phyloP scores from a whole-genome alignment of 805 yeast species.

The Starmerella roubikii region DNA sequence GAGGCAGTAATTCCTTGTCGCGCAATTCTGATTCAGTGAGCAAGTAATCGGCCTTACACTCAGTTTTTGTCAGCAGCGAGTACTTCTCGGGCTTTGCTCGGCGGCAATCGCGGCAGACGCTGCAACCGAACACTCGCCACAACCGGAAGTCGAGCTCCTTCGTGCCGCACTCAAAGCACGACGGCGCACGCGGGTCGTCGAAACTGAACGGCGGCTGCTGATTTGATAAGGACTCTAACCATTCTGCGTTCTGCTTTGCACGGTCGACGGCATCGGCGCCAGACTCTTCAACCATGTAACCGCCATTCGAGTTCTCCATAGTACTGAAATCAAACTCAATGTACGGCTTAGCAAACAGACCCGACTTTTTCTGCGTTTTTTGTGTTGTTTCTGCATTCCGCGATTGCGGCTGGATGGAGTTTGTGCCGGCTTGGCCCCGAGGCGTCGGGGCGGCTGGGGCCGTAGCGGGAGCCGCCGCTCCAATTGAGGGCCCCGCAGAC shows the following conservation, averaged over 20 bases:
- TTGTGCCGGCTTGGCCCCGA: conserved; percentile 2
- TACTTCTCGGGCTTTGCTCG: conserved; percentile 72
- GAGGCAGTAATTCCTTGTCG: conserved; percentile 52
- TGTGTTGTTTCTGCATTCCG: conserved; percentile 12
- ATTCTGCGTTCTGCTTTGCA: conserved; percentile 12
- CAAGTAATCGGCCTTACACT: conserved; percentile 82
- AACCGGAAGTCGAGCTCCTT: conserved; percentile 68
- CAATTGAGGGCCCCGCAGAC: not conserved
- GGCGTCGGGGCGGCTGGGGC: not conserved
- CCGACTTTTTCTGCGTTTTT: conserved; percentile 7
- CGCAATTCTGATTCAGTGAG: conserved; percentile 84
- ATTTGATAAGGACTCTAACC: conserved; percentile 21
- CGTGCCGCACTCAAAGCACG: conserved; percentile 71
- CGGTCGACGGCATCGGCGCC: conserved; percentile 16
- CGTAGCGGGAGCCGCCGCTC: not conserved
- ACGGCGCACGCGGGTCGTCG: conserved; percentile 60
- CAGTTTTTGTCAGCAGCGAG: conserved; percentile 84
- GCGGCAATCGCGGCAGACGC: conserved; percentile 73
- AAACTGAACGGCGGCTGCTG: conserved; percentile 28
- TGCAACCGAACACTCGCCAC: conserved; percentile 46
- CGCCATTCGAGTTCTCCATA: conserved; percentile 82
- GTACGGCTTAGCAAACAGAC: conserved; percentile 23
- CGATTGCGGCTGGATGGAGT: conserved; percentile 6
- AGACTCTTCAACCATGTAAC: conserved; percentile 50
- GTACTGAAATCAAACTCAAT: conserved; percentile 60